Conservation (phyloP, 192 early-diverging fungal species). For the Umbelopsis isabellina region DNA sequence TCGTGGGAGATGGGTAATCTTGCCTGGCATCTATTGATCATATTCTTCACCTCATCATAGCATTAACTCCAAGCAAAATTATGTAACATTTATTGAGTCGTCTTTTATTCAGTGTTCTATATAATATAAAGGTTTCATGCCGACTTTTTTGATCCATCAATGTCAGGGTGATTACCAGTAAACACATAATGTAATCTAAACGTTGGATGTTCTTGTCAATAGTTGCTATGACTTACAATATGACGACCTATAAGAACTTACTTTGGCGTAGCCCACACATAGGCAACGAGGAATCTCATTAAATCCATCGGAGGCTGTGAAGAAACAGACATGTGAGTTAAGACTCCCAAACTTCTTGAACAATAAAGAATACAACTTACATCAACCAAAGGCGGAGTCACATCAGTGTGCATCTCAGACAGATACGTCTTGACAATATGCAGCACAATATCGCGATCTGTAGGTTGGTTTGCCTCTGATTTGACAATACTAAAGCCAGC, state of each 20-base stretch:
- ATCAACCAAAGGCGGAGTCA: constrained; percentile 15
- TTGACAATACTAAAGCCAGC: constrained; percentile 20
- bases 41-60: not conserved
- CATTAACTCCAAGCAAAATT: not conserved
- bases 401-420: constrained; percentile 21
- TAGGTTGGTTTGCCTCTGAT: constrained; percentile 9
- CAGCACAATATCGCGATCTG: constrained; percentile 9
- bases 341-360: not conserved
- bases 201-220: not conserved
- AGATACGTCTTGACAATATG: constrained; percentile 16
- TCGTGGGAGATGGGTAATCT: constrained; percentile 26
- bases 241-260: not conserved
- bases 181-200: constrained; percentile 12
- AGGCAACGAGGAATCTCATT: constrained; percentile 3
- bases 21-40: constrained; percentile 37
- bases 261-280: constrained; percentile 13
- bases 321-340: not conserved
- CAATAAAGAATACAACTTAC: not conserved
- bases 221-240: not conserved
- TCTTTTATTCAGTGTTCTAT: not conserved
- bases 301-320: constrained; percentile 10
- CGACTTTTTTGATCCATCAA: not conserved
- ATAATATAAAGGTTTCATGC: constrained; percentile 12
- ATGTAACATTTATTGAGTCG: constrained; percentile 19
- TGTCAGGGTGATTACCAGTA: constrained; percentile 8